Percentiles rank a stretch among this genome's conserved stretches.
Conservation (phyloP, 495 filamentous ascomycete species). For the Usnea hakonensis region DNA sequence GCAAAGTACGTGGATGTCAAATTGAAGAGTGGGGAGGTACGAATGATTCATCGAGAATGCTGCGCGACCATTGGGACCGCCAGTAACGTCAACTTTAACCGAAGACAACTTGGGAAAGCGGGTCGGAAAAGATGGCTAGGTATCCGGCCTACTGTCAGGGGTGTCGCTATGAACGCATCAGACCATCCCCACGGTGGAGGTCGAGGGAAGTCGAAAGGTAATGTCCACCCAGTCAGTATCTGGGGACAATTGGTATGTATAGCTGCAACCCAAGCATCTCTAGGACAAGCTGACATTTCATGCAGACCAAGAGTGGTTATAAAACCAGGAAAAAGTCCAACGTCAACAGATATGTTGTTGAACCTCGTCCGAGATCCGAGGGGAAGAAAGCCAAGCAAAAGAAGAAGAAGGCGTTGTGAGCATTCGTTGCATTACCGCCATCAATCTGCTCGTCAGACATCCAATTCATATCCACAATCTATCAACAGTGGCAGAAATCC, state of each 20-base stretch:
- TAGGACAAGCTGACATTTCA: slow-evolving; percentile 27
- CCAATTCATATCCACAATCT: neutral
- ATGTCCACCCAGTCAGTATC: slow-evolving; percentile 83
- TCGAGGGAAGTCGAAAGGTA: slow-evolving; percentile 97
- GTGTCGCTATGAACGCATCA: slow-evolving; percentile 93
- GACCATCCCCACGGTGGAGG: slow-evolving; percentile 99
- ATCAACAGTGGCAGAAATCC: neutral
- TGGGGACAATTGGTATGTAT: slow-evolving; percentile 87
- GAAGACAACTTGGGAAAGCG: slow-evolving; percentile 86
- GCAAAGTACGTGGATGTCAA: slow-evolving; percentile 60
- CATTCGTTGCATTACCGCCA: neutral
- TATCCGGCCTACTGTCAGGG: slow-evolving; percentile 87
- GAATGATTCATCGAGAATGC: slow-evolving; percentile 80
- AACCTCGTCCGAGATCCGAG: slow-evolving; percentile 65
- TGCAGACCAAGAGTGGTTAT: slow-evolving; percentile 87
- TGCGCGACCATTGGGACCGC: slow-evolving; percentile 89
- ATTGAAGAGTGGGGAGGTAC: slow-evolving; percentile 84
- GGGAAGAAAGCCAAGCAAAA: slow-evolving; percentile 45
- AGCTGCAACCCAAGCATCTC: slow-evolving; percentile 5
- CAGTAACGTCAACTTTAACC: slow-evolving; percentile 87
- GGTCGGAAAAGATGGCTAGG: slow-evolving; percentile 87
- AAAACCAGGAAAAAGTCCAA: slow-evolving; percentile 81
- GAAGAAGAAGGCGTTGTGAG: slow-evolving; percentile 13
- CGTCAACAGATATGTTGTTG: slow-evolving; percentile 73
- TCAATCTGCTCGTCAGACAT: neutral